Evolutionary conservation across 1,284 basidiomycete genomes (phyloP).

Genomic region (Puccinia novopanici): DNA sequence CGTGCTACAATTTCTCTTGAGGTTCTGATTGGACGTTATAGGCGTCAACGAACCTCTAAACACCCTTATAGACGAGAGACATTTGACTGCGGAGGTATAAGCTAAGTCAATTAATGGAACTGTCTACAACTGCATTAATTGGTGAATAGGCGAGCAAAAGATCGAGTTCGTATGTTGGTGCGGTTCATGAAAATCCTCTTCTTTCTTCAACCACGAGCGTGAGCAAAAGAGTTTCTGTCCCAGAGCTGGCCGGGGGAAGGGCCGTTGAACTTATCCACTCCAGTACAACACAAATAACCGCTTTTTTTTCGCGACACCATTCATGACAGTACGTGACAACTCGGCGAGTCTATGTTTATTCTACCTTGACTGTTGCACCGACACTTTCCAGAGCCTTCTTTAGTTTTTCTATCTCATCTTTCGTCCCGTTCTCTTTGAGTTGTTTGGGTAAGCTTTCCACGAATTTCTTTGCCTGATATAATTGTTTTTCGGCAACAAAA

Average conservation of each 20-base stretch:
- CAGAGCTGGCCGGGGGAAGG: not conserved
- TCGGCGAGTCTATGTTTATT: constrained; percentile 7
- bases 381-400: constrained; percentile 84
- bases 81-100: not conserved
- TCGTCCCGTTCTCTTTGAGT: constrained; percentile 91
- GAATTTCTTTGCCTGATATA: constrained; percentile 90
- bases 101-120: not conserved
- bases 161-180: not conserved
- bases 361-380: constrained; percentile 75
- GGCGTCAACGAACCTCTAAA: no score
- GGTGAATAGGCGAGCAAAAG: not conserved
- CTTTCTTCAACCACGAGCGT: not conserved
- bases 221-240: not conserved
- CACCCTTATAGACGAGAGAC: no score
- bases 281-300: not conserved
- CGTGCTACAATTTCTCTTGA: no score
- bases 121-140: constrained; percentile 8
- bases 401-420: constrained; percentile 97
- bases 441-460: constrained; percentile 93
- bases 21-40: no score
- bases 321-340: not conserved
- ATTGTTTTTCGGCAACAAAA: no score
- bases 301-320: not conserved
- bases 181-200: not conserved
- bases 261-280: not conserved